These are phyloP conservation scores for Phytopythium helicoides DNA, from an alignment of 352 stramenopile species.

Conservation along the genomic window DNA sequence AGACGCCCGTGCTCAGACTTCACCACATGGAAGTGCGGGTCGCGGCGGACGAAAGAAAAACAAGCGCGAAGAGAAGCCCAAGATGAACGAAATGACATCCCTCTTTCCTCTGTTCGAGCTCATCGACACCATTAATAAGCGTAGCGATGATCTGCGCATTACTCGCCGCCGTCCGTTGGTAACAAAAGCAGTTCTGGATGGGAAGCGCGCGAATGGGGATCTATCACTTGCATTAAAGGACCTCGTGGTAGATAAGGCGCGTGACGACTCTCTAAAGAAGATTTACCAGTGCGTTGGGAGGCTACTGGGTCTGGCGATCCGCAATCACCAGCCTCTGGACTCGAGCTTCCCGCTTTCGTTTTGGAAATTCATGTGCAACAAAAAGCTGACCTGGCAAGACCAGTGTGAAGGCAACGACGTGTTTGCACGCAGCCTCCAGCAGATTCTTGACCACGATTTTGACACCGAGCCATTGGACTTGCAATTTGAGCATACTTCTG, in stretches of 20 bases:
- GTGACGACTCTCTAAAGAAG: constrained; percentile 43
- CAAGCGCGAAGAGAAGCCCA: not conserved
- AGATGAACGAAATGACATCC: constrained; percentile 13
- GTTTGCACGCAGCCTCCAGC: constrained; percentile 59
- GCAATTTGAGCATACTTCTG: constrained; percentile 61
- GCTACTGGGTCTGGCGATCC: constrained; percentile 64
- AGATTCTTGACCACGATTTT: constrained; percentile 69
- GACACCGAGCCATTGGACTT: constrained; percentile 48
- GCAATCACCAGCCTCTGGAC: constrained; percentile 63
- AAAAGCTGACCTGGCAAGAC: constrained; percentile 52
- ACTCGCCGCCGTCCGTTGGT: constrained; percentile 21
- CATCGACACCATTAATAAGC: constrained; percentile 18
- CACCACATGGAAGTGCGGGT: constrained; percentile 9
- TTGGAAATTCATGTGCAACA: constrained; percentile 64
- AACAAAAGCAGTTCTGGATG: constrained; percentile 28
- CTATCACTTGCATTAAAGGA: constrained; percentile 40
- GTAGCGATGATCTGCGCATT: constrained; percentile 33
- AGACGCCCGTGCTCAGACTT: constrained; percentile 35
- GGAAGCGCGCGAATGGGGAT: constrained; percentile 27
- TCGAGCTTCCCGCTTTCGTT: constrained; percentile 57
- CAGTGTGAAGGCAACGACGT: constrained; percentile 57
- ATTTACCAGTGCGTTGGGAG: constrained; percentile 64
- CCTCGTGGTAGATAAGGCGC: constrained; percentile 30
- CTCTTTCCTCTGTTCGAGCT: constrained; percentile 65
- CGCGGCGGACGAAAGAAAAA: constrained; percentile 6